These are phyloP conservation scores for Polygonum maritimum DNA, from an alignment of 148 eudicot species.

Conservation along the genomic window DNA sequence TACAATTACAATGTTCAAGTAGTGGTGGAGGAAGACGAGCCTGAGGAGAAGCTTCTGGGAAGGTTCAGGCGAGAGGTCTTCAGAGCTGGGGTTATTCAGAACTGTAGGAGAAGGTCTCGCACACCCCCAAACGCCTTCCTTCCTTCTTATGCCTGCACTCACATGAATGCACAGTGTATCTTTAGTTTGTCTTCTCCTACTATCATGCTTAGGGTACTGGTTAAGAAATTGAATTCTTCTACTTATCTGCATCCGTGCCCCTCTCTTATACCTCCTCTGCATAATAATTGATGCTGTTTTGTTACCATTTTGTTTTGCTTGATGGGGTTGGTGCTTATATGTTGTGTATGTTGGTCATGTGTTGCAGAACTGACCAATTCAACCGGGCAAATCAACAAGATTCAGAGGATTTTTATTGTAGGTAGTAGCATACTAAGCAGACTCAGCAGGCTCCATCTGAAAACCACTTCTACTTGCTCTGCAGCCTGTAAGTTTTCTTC, in stretches of 20 bases:
- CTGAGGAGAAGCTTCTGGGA: slow-evolving; percentile 53
- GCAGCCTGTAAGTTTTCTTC: not conserved
- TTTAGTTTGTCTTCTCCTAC: not conserved
- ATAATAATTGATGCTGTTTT: not conserved
- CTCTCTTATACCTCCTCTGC: not conserved
- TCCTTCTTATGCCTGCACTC: not conserved
- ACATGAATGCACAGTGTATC: not conserved
- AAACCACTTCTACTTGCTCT: not conserved
- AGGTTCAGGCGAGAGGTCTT: slow-evolving; percentile 79
- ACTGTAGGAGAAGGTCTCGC: slow-evolving; percentile 46
- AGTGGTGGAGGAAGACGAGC: slow-evolving; percentile 66
- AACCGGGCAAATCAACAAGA: not conserved
- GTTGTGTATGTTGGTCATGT: not conserved
- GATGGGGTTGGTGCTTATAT: not conserved
- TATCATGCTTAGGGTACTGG: not conserved
- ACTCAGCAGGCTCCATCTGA: not conserved
- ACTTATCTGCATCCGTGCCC: not conserved
- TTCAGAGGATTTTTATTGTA: not conserved
- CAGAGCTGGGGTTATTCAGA: slow-evolving; percentile 79
- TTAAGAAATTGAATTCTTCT: not conserved
- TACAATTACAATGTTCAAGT: slow-evolving; percentile 87
- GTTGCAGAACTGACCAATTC: not conserved
- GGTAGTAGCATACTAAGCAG: not conserved
- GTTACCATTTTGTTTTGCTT: not conserved
- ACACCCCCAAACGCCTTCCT: not conserved